Conservation (phyloP, 805 yeast species). For the Saccharomycopsis javanensis region DNA sequence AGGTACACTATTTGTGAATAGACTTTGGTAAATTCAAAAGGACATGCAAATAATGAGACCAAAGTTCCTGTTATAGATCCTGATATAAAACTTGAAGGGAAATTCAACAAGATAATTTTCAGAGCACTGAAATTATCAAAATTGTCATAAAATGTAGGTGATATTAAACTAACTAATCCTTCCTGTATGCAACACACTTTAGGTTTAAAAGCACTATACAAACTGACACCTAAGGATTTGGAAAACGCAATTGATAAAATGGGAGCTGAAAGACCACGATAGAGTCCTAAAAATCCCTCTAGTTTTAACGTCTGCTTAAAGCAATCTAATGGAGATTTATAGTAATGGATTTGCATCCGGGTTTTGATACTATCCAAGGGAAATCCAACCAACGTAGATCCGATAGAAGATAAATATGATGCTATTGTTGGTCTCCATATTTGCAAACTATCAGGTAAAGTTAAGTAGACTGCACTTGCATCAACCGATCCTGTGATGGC, state of each 20-base stretch:
- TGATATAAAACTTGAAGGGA: constrained; percentile 41
- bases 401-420: constrained; percentile 55
- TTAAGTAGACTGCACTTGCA: constrained; percentile 33
- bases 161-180: constrained; percentile 18
- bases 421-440: constrained; percentile 50
- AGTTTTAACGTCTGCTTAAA: constrained; percentile 40
- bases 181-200: constrained; percentile 7
- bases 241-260: constrained; percentile 55
- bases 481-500: constrained; percentile 52
- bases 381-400: constrained; percentile 63
- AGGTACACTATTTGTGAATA: constrained; percentile 63
- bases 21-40: constrained; percentile 76
- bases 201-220: constrained; percentile 50
- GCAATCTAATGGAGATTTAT: constrained; percentile 48
- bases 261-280: constrained; percentile 71
- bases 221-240: constrained; percentile 54
- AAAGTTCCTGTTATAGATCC: constrained; percentile 62
- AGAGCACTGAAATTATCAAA: background rate
- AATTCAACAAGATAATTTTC: constrained; percentile 26
- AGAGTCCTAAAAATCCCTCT: constrained; percentile 67
- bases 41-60: constrained; percentile 62
- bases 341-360: constrained; percentile 70
- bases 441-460: constrained; percentile 36
- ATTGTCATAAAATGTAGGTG: background rate
- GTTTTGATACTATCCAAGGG: constrained; percentile 86